Base-by-base conservation (phyloP, 805 yeast species). In the Candida nitratophila region DNA sequence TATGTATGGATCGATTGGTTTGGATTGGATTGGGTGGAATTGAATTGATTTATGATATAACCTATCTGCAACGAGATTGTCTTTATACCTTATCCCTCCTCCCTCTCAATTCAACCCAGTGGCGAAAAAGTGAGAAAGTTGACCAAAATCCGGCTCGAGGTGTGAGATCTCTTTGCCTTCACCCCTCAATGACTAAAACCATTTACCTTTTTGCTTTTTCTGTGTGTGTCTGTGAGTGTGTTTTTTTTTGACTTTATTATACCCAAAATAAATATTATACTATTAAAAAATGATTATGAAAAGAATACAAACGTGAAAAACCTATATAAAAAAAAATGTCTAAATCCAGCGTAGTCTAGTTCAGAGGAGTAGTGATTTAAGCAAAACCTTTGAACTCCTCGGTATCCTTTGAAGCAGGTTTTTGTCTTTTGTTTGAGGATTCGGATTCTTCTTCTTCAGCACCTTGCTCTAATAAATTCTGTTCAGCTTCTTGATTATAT, bases 321-420 rank as follows among this genome's bases (percentile, higher is more conserved):
- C 27, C 27, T 24, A 24, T 24, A 24, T n/a, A n/a, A 26, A 30
- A 30, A 30, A 30, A 30, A 15, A 14, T 6, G 15, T 14, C 15
- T 30, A 8, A 30, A 11, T 15, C 22, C n/a, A 16, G 15, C 15
- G 19, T 37, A 17, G 17, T 31, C 16, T 20, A 30, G 20, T n/a
- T 48, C 31, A 42, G 33, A 47, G 48, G 42, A 43, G 43, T 33
- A 50, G 39, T 17, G 45, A 50, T 34, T 37, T 21, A 40, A 24
- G 30, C 42, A 32, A 40, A 40, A 33, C 66, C 67, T 46, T 57
- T 56, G 55, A 62, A 59, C 43, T 56, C 60, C 14, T 41, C 55
- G 33, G 54, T n/a, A n/a, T n/a, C 56, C 36, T 51, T 53, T 34
- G 32, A 29, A 20, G 12, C 27, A 5, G 17, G 45, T 37, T 50